Conservation (phyloP, 2,329 filamentous ascomycete species). For the Dendrostoma leiphaemia region DNA sequence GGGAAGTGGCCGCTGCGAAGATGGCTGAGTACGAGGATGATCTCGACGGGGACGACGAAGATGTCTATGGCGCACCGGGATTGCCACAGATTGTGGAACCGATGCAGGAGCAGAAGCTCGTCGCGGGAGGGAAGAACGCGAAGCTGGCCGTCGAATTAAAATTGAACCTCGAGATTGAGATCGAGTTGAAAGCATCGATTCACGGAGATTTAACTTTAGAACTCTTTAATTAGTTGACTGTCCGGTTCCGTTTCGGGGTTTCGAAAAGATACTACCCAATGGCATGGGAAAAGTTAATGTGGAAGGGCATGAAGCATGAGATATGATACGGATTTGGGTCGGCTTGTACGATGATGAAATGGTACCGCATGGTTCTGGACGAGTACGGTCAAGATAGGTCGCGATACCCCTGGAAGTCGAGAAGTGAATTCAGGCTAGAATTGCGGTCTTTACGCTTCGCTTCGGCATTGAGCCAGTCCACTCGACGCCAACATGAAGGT, state of each 20-base stretch:
- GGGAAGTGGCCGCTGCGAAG: slow-evolving; percentile 1
- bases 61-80: background rate
- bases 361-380: background rate
- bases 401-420: background rate
- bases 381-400: background rate
- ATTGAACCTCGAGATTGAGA: slow-evolving; percentile 65
- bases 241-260: background rate
- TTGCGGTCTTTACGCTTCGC: background rate
- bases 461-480: background rate
- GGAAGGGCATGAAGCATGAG: background rate
- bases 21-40: slow-evolving; percentile 5
- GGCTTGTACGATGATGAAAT: background rate
- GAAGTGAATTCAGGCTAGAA: background rate
- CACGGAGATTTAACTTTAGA: slow-evolving; percentile 65
- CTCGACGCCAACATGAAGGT: background rate
- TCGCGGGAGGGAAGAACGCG: slow-evolving; percentile 17
- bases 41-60: background rate
- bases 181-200: slow-evolving; percentile 66
- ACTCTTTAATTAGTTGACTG: slow-evolving; percentile 31
- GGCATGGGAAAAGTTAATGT: background rate
- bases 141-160: slow-evolving; percentile 42
- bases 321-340: background rate
- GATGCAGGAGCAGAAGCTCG: background rate
- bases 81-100: background rate
- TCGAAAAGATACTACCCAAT: background rate